Conservation (phyloP, 2,329 filamentous ascomycete genomes). For the Cercospora brassicicola region DNA sequence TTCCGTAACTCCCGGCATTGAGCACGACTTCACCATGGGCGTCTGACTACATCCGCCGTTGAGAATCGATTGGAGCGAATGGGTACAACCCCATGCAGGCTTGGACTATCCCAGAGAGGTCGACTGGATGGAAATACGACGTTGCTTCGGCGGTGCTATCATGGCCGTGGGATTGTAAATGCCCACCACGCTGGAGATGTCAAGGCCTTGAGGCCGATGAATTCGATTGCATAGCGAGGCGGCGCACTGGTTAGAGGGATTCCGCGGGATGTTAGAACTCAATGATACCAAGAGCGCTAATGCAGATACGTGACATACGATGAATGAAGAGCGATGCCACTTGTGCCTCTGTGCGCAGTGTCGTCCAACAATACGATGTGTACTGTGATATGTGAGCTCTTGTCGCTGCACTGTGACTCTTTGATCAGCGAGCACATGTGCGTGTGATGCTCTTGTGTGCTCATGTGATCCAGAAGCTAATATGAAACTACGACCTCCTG, state of each 20-base stretch:
- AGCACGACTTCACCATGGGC: constrained; percentile 97
- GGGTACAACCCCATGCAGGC: constrained; percentile 30
- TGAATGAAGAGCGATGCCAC: background rate
- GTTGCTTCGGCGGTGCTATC: constrained; percentile 34
- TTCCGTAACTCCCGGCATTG: constrained; percentile 87
- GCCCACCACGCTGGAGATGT: background rate
- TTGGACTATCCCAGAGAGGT: constrained; percentile 34
- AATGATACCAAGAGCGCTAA: constrained; percentile 9
- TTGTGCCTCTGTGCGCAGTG: background rate
- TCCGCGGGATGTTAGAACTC: constrained; percentile 1
- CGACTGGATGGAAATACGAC: constrained; percentile 36
- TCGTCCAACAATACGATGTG: background rate
- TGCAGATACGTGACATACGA: constrained; percentile 16
- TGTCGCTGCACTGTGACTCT: background rate
- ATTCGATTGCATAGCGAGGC: constrained; percentile 18
- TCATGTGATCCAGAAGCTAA: background rate
- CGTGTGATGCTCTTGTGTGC: background rate
- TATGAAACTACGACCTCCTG: background rate
- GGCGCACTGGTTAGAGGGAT: constrained; percentile 8
- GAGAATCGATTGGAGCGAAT: constrained; percentile 23
- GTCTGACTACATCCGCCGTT: constrained; percentile 56
- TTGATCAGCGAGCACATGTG: background rate
- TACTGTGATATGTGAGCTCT: background rate
- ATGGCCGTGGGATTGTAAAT: constrained; percentile 35
- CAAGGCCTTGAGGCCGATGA: background rate